Evolutionary conservation across 2,329 filamentous ascomycete genomes (phyloP), one percentile per base, ranked within the genome.

Genomic region (Clarireedia sp.): DNA sequence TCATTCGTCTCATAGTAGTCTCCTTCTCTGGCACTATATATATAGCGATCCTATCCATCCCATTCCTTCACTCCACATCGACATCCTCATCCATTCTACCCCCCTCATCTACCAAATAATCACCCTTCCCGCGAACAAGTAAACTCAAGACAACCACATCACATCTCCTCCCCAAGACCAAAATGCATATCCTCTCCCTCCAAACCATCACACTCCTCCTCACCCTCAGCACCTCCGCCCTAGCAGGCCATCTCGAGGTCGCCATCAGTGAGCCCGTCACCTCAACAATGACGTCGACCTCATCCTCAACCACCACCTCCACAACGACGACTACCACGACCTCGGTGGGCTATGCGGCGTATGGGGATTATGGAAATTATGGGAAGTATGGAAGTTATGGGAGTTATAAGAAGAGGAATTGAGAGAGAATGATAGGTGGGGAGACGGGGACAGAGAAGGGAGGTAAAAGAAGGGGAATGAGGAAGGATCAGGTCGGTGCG

Each of bases 351-450:
- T 55, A 52, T 44, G 52, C 19, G 14, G 37, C 24, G 0, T 55
- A 55, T 33, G 51, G 44, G 5, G n/a, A 48, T 29, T 54, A 54
- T 51, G 48, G 53, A 1, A 55, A 51, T 8, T 55, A 55, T 23
- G 53, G 48, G 26, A 37, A 14, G 3, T 55, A 55, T 46, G 54
- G 54, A 21, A 55, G 48, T 7, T 55, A 55, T 29, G 40, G 48
- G n/a, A 23, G 29, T 41, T 55, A 55, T 5, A 55, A 52, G 33
- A 46, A 51, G 48, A 55, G 23, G 24, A 47, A 33, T 10, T 33
- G 29, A 33, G 29, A 12, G 29, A 12, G 29, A 5, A 33, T 12
- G 29, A n/a, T 9, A 14, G 10, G 12, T 33, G 29, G 29, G 12
- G 9, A 12, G 29, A 33, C 10, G 29, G 29, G 10, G 29, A 33